Evolutionary conservation across 352 stramenopile genomes (phyloP).

Genomic region (Thraustochytrium sp.): DNA sequence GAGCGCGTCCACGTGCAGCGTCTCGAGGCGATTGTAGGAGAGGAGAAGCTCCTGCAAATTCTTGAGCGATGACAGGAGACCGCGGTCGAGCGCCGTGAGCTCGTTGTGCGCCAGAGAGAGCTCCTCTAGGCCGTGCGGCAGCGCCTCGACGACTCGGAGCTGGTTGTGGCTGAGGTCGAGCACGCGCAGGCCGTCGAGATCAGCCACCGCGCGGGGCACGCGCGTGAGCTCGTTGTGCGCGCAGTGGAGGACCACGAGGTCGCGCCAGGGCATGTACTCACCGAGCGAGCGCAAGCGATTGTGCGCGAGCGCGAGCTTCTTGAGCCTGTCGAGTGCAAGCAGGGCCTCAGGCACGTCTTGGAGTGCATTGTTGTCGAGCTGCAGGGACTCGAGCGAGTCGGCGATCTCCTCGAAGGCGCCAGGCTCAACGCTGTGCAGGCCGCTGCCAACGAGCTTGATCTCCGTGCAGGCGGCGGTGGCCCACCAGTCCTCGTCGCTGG

Average conservation of each 20-base stretch:
- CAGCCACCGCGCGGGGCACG: neutral
- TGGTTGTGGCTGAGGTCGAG: neutral
- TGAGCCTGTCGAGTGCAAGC: neutral
- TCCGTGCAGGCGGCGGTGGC: neutral
- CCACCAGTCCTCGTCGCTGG: neutral
- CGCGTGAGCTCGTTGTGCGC: neutral
- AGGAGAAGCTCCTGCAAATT: neutral
- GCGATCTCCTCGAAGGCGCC: constrained; percentile 12
- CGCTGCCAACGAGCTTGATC: neutral
- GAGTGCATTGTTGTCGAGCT: constrained; percentile 22
- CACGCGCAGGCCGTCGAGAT: neutral
- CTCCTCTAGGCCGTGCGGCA: neutral
- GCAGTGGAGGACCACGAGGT: neutral
- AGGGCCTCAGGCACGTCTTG: neutral
- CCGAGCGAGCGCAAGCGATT: neutral
- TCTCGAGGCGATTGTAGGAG: neutral
- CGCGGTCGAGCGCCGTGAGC: neutral
- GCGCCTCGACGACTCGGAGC: neutral
- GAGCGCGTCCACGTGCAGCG: neutral
- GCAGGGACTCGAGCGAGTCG: neutral
- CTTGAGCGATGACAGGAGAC: neutral
- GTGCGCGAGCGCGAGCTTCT: neutral
- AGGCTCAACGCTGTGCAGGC: neutral
- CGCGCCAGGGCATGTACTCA: neutral
- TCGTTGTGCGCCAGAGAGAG: neutral